Base-by-base conservation (phyloP, 2,329 filamentous ascomycete species). In the Colletotrichum australisinense region DNA sequence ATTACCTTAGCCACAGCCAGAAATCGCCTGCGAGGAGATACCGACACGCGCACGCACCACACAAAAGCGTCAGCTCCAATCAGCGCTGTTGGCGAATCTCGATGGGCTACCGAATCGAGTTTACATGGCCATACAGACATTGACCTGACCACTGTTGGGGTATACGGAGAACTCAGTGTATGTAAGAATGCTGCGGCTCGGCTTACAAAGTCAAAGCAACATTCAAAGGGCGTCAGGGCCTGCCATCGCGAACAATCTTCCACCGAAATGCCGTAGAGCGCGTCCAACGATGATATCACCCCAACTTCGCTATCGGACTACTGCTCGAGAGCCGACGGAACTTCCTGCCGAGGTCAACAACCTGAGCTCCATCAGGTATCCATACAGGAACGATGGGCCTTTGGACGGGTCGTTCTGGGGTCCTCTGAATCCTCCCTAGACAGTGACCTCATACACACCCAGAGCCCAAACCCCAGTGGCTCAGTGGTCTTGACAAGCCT, bases 291-390 rank as follows among this genome's bases (percentile, higher is more conserved):
- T 70, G 70, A 70, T 73, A 65, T 70, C 70, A 73, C 59, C 42
- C 32, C 55, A 53, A 64, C 57, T 62, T 73, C 60, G 70, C 55
- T 49, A 32, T 64, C 60, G 66, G 60, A 24, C 24, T 56, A 24
- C 53, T 59, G 26, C 49, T 69, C 24, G 53, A 32, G 66, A 56
- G 42, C 66, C 66, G 53, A 53, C 52, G 53, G 32, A 59, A 28
- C 46, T 60, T 22, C 55, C 64, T 72, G 55, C 70, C 70, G 70
- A 73, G 66, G 59, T 65, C 53, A 42, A 69, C 32, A 55, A 24
- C 16, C 28, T 16, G 19, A 12, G 28, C 49, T 46, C 66, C 70
- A 60, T 60, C 8, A 8, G 35, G 32, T 53, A 64, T 42, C 58
- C 66, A 38, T 53, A 14, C 28, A 42, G 52, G 14, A 60, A 46